These are phyloP conservation scores for Solanum pennellii DNA, from an alignment of 257 asterid genomes.

Conservation along the genomic window DNA sequence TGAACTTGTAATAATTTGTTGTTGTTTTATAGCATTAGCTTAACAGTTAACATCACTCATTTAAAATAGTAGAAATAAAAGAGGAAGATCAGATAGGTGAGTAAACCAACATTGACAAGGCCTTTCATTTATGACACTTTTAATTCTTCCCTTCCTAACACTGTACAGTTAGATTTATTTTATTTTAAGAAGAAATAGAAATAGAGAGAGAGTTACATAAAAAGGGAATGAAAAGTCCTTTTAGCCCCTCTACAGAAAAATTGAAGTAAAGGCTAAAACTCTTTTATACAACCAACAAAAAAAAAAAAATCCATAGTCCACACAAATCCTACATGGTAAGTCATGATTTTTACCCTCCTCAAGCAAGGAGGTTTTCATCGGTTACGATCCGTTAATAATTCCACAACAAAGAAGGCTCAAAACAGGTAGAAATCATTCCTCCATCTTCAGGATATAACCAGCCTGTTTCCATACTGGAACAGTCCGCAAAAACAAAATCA, in stretches of 20 bases:
- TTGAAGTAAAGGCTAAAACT: not conserved
- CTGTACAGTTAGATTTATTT: slow-evolving; percentile 22
- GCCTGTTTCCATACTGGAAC: slow-evolving; percentile 16
- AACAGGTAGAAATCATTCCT: slow-evolving; percentile 5
- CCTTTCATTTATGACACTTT: slow-evolving; percentile 8
- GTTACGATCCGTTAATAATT: slow-evolving; percentile 21
- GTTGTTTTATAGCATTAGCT: not conserved
- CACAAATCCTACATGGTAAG: not conserved
- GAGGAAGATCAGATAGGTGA: not conserved
- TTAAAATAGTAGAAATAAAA: not conserved
- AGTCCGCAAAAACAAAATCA: slow-evolving; percentile 37
- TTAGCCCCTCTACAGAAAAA: slow-evolving; percentile 3
- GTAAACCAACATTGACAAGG: slow-evolving; percentile 1
- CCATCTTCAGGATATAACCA: slow-evolving; percentile 35
- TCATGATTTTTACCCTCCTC: not conserved
- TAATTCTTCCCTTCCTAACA: slow-evolving; percentile 1
- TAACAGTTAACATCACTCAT: not conserved
- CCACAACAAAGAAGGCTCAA: slow-evolving; percentile 42
- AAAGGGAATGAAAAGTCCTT: not conserved
- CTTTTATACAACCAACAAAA: not conserved
- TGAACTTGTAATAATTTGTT: not conserved
- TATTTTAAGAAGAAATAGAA: not conserved
- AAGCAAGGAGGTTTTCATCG: not conserved
- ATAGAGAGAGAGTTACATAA: not conserved
- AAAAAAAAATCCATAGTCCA: not conserved